Evolutionary conservation across 148 eudicot species (phyloP).

Genomic region (Arbutus unedo): DNA sequence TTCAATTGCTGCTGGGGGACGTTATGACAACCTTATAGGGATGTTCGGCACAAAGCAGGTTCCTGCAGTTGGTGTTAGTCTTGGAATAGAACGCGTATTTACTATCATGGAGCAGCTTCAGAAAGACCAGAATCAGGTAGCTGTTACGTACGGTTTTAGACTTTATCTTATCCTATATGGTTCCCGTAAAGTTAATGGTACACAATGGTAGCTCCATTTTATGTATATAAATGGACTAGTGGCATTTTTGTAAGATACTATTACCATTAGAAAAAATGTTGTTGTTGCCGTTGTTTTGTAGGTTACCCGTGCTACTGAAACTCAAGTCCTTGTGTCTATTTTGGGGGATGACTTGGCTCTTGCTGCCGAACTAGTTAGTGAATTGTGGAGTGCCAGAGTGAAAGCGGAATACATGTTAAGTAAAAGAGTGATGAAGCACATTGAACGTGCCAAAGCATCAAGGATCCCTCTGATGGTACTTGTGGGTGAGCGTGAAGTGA

Average conservation of each 20-base stretch:
- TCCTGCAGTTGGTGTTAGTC: constrained; percentile 92
- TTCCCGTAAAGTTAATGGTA: background rate
- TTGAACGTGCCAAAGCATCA: constrained; percentile 65
- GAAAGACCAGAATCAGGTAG: constrained; percentile 77
- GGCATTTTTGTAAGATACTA: background rate
- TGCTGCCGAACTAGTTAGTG: constrained; percentile 65
- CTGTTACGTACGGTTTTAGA: background rate
- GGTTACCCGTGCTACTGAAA: constrained; percentile 79
- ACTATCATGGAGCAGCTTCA: constrained; percentile 90
- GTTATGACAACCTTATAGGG: constrained; percentile 90
- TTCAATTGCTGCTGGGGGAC: constrained; percentile 98
- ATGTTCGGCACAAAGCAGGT: constrained; percentile 91
- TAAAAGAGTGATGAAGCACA: constrained; percentile 65
- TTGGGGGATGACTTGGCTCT: constrained; percentile 61
- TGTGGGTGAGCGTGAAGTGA: constrained; percentile 66
- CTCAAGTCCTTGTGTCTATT: constrained; percentile 80
- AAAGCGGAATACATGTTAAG: constrained; percentile 58
- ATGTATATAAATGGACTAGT: constrained; percentile 1
- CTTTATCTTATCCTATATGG: background rate
- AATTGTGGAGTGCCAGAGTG: constrained; percentile 68
- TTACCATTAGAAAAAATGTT: background rate
- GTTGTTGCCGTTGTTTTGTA: constrained; percentile 25
- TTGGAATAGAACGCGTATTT: constrained; percentile 96
- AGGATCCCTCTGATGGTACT: constrained; percentile 77
- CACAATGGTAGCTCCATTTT: background rate